Conservation (phyloP, 1,284 basidiomycete genomes). For the Wallemia ichthyophaga region DNA sequence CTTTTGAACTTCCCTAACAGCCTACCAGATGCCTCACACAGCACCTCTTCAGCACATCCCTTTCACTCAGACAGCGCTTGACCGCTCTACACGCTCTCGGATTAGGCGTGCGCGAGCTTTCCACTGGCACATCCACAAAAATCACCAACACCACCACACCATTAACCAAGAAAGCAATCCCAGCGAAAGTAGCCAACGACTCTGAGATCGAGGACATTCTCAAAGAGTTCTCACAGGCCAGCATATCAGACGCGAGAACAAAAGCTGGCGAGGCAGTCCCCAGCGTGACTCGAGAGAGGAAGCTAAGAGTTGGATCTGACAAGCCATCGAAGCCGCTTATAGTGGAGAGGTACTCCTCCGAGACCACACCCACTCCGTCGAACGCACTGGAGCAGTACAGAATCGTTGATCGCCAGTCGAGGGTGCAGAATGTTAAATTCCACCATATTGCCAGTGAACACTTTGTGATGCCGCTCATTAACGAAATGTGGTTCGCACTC, state of each 20-base stretch:
- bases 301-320: neutral
- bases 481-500: neutral
- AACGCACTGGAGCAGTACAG: neutral
- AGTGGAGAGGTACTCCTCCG: neutral
- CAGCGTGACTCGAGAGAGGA: neutral
- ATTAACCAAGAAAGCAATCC: neutral
- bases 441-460: neutral
- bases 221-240: neutral
- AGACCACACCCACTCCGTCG: neutral
- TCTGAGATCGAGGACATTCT: neutral
- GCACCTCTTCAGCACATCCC: neutral
- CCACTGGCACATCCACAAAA: neutral
- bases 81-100: neutral
- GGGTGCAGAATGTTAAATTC: neutral
- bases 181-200: neutral
- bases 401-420: neutral
- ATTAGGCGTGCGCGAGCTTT: neutral
- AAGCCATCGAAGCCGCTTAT: neutral
- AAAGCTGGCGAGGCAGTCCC: neutral
- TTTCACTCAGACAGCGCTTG: neutral
- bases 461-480: neutral
- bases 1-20: neutral
- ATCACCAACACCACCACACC: neutral
- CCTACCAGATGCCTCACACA: neutral
- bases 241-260: neutral